A percentile compares a stretch with the other conserved stretches of the same genome.
phyloP scores from a whole-genome alignment of 495 filamentous ascomycete genomes.

The Xylaria acuta region DNA sequence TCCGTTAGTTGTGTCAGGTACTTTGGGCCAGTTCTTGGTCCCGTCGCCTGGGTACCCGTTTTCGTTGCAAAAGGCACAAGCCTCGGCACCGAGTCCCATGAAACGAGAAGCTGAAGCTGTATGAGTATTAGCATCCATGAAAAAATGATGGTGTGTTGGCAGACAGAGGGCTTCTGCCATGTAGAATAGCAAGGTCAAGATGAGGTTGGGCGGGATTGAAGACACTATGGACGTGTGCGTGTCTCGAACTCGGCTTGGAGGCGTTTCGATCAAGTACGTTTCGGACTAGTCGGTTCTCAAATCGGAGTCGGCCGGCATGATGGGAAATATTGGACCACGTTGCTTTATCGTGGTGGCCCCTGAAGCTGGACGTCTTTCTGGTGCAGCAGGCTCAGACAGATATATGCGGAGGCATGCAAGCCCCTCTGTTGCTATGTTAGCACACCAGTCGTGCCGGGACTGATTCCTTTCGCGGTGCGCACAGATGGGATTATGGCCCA shows the following conservation, averaged over 20 bases:
- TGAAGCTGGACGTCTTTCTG: slow-evolving; percentile 6
- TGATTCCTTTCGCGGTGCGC: slow-evolving; percentile 6
- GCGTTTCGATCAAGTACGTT: slow-evolving; percentile 17
- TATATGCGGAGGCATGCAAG: neutral
- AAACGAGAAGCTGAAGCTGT: slow-evolving; percentile 12
- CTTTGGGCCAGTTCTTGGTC: neutral
- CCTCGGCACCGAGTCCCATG: neutral
- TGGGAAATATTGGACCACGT: neutral
- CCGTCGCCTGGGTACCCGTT: neutral
- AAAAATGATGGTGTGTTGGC: slow-evolving; percentile 1
- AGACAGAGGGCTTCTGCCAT: slow-evolving; percentile 9
- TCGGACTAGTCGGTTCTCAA: slow-evolving; percentile 1
- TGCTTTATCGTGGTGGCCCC: neutral
- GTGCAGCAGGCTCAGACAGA: slow-evolving; percentile 10
- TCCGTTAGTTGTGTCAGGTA: slow-evolving; percentile 1
- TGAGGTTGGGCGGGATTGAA: neutral
- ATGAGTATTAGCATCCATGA: slow-evolving; percentile 17
- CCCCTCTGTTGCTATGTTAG: neutral
- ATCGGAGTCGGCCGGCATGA: slow-evolving; percentile 4
- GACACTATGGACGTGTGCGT: neutral
- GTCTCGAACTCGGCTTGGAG: neutral
- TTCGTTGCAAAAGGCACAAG: neutral
- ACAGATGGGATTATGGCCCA: slow-evolving; percentile 1
- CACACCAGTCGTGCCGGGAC: neutral
- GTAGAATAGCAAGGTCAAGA: slow-evolving; percentile 20